Base-by-base conservation (phyloP, 2,329 filamentous ascomycete species). In the Aspergillus cejpii region DNA sequence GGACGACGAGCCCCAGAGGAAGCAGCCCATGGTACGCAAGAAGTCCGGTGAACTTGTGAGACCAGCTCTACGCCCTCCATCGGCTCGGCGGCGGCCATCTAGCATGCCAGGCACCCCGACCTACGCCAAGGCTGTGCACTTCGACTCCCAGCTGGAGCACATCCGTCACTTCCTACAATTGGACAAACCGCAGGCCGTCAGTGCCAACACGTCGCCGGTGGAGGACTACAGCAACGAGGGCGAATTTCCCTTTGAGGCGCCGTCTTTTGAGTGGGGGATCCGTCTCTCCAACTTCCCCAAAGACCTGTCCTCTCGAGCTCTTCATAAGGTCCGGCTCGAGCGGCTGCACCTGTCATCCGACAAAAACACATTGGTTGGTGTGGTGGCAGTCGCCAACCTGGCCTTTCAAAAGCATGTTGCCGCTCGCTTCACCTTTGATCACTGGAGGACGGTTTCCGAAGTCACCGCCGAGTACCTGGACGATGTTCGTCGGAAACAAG, bases 381-480 rank as follows among this genome's bases (percentile, higher is more conserved):
- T 82, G 14, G 78, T 95, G 41, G 85, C 82, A 6, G 90, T 94
- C 17, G 82, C 84, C 62, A 98, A 98, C 67, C 69, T 97, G 34
- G 81, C 89, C 0, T 98, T 94, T 70, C 79, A 90, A 43, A 98
- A 98, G 70, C 68, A 76, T 5, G 87, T 98, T 43, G 81, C 85
- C n/a, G 91, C 88, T 65, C 82, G 92, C 40, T 98, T 98, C 67
- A 98, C 92, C 0, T 78, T 96, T 37, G 92, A 98, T 66, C 92
- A 94, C 70, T 98, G 92, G 92, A 95, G 94, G 76, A 98, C 92
- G 0, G 94, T 90, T 0, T 98, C 92, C 0, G 92, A 98, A 64
- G 85, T 97, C 1, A 77, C 78, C 28, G 91, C 87, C n/a, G 89
- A 96, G 58, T 98, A 80, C 71, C 84, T 83, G 63, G 80, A 86